A percentile compares a stretch with the other conserved stretches of the same genome.
These are phyloP conservation scores for Candida pseudofarinosa DNA, from an alignment of 805 yeast genomes.

Conservation along the genomic window DNA sequence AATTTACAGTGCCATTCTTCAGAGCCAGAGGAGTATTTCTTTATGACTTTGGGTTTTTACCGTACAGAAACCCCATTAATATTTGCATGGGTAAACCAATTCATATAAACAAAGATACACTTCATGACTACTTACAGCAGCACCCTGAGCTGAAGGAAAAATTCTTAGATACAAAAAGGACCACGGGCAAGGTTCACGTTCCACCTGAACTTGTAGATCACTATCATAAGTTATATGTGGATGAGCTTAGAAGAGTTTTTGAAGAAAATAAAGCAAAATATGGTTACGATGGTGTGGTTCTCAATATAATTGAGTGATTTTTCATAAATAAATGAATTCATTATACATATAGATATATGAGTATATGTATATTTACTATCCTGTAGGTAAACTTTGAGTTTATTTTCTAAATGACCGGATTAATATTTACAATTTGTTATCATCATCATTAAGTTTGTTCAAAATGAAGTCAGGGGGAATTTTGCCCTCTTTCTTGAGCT, in stretches of 20 bases:
- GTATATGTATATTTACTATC: not conserved
- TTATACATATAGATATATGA: not conserved
- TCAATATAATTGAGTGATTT: slow-evolving; percentile 40
- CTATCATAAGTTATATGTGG: slow-evolving; percentile 69
- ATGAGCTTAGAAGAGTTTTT: slow-evolving; percentile 59
- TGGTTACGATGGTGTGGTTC: slow-evolving; percentile 46
- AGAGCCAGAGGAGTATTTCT: slow-evolving; percentile 91
- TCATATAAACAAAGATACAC: slow-evolving; percentile 43
- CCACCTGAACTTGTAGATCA: slow-evolving; percentile 50
- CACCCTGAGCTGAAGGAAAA: slow-evolving; percentile 27
- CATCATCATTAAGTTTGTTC: slow-evolving; percentile 7
- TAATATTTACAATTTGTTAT: slow-evolving; percentile 1
- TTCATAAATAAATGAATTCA: not conserved
- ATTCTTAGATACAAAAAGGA: slow-evolving; percentile 7
- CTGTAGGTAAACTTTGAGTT: not conserved
- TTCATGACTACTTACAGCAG: slow-evolving; percentile 25
- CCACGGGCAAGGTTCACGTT: slow-evolving; percentile 21
- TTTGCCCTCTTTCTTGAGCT: slow-evolving; percentile 25
- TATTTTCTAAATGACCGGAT: not conserved
- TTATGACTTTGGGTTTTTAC: slow-evolving; percentile 86
- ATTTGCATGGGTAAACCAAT: slow-evolving; percentile 73
- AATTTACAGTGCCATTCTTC: slow-evolving; percentile 87
- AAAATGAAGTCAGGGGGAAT: slow-evolving; percentile 12
- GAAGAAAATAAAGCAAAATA: slow-evolving; percentile 60
- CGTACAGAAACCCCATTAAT: slow-evolving; percentile 76